A percentile compares a stretch with the other conserved stretches of the same genome.
These are phyloP conservation scores for Ogataea neopini DNA, from an alignment of 805 yeast genomes.

Conservation along the genomic window DNA sequence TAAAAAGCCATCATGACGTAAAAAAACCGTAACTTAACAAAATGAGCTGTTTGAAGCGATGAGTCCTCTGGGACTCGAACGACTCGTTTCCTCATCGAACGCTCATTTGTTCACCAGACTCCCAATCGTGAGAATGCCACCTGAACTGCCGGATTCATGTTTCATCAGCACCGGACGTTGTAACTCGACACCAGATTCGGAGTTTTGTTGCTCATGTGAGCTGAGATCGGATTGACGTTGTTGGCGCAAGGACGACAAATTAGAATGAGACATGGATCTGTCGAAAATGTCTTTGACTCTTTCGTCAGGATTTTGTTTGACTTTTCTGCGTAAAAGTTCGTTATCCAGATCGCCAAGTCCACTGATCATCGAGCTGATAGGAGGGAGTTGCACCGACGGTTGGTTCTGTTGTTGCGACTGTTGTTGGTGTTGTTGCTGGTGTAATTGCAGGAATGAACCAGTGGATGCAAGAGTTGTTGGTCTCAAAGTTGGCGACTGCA, in stretches of 20 bases:
- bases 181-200: not conserved
- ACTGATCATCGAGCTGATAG: slow-evolving; percentile 35
- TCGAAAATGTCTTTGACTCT: slow-evolving; percentile 31
- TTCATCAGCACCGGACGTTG: slow-evolving; percentile 14
- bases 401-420: not conserved
- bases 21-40: no score
- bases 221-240: slow-evolving; percentile 15
- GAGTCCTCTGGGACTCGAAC: no score
- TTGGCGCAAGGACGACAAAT: slow-evolving; percentile 18
- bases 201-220: slow-evolving; percentile 3
- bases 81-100: no score
- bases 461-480: slow-evolving; percentile 20
- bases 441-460: not conserved
- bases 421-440: not conserved
- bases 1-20: not conserved
- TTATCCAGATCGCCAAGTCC: slow-evolving; percentile 30
- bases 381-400: slow-evolving; percentile 31
- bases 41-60: no score
- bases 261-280: slow-evolving; percentile 29
- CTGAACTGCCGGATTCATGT: slow-evolving; percentile 17
- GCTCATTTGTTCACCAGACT: slow-evolving; percentile 19
- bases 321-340: slow-evolving; percentile 27
- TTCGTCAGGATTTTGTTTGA: slow-evolving; percentile 28
- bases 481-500: slow-evolving; percentile 39
- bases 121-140: slow-evolving; percentile 24